These are phyloP conservation scores for Syzygium malaccense DNA, from an alignment of 441 rosid genomes.

Conservation along the genomic window DNA sequence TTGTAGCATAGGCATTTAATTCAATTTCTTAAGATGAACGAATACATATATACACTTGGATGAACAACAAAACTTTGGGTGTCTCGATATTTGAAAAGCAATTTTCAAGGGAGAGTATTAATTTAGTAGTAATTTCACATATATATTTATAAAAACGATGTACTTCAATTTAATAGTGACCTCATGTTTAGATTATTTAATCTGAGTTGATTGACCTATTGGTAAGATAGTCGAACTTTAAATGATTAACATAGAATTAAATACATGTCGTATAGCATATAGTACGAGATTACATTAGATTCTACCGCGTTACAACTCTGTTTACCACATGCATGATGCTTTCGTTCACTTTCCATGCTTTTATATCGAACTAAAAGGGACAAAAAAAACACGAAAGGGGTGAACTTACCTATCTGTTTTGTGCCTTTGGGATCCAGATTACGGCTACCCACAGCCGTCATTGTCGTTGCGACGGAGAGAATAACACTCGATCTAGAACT, in stretches of 20 bases:
- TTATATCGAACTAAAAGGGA: neutral
- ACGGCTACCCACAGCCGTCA: neutral
- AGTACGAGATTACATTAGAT: neutral
- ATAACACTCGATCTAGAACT: neutral
- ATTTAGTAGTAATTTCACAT: neutral
- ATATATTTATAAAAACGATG: neutral
- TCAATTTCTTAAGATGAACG: neutral
- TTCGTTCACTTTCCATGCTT: neutral
- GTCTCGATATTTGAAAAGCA: neutral
- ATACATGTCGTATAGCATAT: neutral
- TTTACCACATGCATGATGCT: neutral
- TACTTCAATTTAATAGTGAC: neutral
- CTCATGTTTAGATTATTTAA: neutral
- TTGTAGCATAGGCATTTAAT: neutral
- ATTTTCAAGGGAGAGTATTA: neutral
- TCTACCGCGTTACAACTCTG: neutral
- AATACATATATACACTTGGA: neutral
- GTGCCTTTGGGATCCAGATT: neutral
- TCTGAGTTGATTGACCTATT: neutral
- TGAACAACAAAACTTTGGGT: neutral
- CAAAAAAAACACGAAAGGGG: neutral
- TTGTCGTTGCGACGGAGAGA: neutral
- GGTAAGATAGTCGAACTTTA: neutral
- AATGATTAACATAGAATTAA: neutral
- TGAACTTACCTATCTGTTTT: neutral